Percentiles rank a stretch among this genome's conserved stretches.
phyloP scores from a whole-genome alignment of 164 flowering plant genomes.

The Platanus orientalis region DNA sequence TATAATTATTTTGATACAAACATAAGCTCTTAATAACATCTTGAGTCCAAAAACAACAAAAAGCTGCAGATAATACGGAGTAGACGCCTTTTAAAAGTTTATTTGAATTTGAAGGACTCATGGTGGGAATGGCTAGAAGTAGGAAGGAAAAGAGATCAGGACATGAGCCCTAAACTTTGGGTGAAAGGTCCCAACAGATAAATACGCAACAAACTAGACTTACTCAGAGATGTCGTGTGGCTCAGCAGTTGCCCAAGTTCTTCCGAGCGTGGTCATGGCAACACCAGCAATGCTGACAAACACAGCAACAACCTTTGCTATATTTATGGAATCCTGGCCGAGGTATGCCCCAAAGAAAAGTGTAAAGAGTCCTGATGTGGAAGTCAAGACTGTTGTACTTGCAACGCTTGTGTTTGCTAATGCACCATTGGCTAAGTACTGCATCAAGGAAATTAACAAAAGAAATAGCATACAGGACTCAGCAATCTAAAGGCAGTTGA shows the following conservation, averaged over 20 bases:
- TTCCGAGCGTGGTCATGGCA: slow-evolving; percentile 56
- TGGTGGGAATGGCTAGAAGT: background rate
- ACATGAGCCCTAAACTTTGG: too few species aligned
- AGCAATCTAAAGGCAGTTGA: background rate
- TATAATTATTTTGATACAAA: too few species aligned
- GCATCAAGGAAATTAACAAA: slow-evolving; percentile 11
- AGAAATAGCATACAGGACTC: background rate
- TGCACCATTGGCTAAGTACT: slow-evolving; percentile 57
- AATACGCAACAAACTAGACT: slow-evolving; percentile 4
- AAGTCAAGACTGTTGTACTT: slow-evolving; percentile 56
- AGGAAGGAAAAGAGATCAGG: background rate
- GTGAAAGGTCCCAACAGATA: background rate
- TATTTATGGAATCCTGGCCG: slow-evolving; percentile 46
- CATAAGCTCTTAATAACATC: too few species aligned
- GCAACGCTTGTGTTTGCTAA: slow-evolving; percentile 63
- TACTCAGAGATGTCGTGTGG: slow-evolving; percentile 33
- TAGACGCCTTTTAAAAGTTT: too few species aligned
- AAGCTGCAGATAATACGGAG: too few species aligned
- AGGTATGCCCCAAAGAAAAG: slow-evolving; percentile 56
- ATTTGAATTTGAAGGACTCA: too few species aligned
- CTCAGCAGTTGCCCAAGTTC: slow-evolving; percentile 59
- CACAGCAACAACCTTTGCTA: slow-evolving; percentile 46
- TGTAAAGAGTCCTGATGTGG: slow-evolving; percentile 63
- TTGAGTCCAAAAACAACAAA: too few species aligned
- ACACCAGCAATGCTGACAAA: slow-evolving; percentile 61